Percentiles rank a stretch among this genome's conserved stretches.
Evolutionary conservation across 805 yeast genomes (phyloP).

Genomic region (Tetrapisispora taiwanensis): DNA sequence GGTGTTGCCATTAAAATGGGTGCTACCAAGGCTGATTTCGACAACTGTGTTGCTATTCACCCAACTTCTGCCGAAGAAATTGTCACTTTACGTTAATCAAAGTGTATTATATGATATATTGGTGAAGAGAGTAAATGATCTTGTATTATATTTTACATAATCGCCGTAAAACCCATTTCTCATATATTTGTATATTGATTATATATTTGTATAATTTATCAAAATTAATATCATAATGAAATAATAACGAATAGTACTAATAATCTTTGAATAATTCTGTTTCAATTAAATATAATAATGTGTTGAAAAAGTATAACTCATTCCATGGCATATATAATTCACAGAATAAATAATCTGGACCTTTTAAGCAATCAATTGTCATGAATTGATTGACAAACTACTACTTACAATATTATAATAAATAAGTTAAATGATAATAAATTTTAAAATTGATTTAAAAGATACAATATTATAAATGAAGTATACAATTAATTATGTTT

Average conservation of each 20-base stretch:
- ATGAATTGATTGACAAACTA: too few species aligned
- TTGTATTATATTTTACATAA: neutral
- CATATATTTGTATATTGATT: neutral
- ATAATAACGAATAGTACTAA: neutral
- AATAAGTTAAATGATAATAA: slow-evolving; percentile 1
- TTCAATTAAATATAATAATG: too few species aligned
- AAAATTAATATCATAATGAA: neutral
- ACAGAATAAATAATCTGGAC: too few species aligned
- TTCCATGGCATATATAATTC: too few species aligned
- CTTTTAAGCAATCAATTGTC: too few species aligned
- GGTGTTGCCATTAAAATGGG: slow-evolving; percentile 99
- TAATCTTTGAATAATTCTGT: neutral
- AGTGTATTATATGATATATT: too few species aligned
- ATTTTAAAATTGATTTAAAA: slow-evolving; percentile 3
- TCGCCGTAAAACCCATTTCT: neutral
- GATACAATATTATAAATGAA: slow-evolving; percentile 7
- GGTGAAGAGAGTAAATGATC: too few species aligned
- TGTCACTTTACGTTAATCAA: slow-evolving; percentile 48
- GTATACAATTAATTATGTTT: slow-evolving; percentile 6
- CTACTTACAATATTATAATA: neutral
- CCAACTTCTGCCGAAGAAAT: slow-evolving; percentile 98
- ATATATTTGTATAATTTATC: neutral
- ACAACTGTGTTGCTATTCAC: slow-evolving; percentile 93
- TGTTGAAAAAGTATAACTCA: too few species aligned
- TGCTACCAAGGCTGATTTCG: slow-evolving; percentile 93